A percentile compares a stretch with the other conserved stretches of the same genome.
Conservation (phyloP, 495 filamentous ascomycete genomes). For the Penicillium silybi region DNA sequence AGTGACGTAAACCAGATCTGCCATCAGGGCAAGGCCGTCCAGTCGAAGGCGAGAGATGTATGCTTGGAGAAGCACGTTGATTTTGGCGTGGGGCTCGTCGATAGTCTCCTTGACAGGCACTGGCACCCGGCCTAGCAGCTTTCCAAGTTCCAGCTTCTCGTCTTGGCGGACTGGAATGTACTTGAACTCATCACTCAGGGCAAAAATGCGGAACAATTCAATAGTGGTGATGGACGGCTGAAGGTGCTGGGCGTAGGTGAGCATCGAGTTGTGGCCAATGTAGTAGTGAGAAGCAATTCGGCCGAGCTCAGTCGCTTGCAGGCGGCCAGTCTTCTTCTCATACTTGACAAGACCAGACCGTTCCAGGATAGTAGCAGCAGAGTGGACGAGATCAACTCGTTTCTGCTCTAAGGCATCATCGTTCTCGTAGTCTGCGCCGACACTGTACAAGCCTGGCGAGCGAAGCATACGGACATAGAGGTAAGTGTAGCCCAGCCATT, state of each 20-base stretch:
- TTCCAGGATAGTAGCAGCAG: slow-evolving; percentile 83
- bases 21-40: slow-evolving; percentile 93
- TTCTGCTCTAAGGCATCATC: slow-evolving; percentile 92
- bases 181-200: slow-evolving; percentile 96
- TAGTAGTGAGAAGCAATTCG: slow-evolving; percentile 98
- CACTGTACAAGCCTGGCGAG: slow-evolving; percentile 92
- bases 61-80: slow-evolving; percentile 97
- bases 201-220: slow-evolving; percentile 98
- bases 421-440: slow-evolving; percentile 91
- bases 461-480: slow-evolving; percentile 97
- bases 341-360: slow-evolving; percentile 88
- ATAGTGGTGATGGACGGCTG: slow-evolving; percentile 88
- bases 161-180: slow-evolving; percentile 98
- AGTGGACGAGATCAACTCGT: slow-evolving; percentile 93
- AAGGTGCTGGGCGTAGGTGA: slow-evolving; percentile 92
- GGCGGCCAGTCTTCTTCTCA: slow-evolving; percentile 84
- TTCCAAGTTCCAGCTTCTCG: slow-evolving; percentile 93
- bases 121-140: slow-evolving; percentile 83
- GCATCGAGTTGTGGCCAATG: slow-evolving; percentile 93
- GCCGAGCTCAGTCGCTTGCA: slow-evolving; percentile 91
- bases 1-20: slow-evolving; percentile 97
- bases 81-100: slow-evolving; percentile 95
- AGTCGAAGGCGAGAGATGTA: slow-evolving; percentile 94
- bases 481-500: slow-evolving; percentile 99
- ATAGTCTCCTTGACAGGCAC: slow-evolving; percentile 97